Conservation (phyloP, 208 protist genomes). For the Phytomonas sp. region DNA sequence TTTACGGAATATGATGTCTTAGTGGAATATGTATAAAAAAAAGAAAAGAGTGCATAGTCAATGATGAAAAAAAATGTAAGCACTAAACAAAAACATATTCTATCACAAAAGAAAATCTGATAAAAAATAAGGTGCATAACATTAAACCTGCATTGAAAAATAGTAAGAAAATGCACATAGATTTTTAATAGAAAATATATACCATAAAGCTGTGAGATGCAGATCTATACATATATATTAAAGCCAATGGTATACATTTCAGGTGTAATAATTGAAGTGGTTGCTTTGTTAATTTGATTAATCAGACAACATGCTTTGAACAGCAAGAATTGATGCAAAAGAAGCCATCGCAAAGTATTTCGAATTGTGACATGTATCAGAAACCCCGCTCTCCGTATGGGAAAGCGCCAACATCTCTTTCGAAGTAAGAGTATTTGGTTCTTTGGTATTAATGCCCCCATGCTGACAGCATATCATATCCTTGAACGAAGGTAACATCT, state of each 20-base stretch:
- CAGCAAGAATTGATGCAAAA: background rate
- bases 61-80: conserved; percentile 4
- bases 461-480: background rate
- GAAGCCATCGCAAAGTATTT: background rate
- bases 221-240: background rate
- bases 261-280: background rate
- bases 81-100: background rate
- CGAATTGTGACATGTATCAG: background rate
- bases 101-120: background rate
- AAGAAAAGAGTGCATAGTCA: background rate
- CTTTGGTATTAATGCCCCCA: background rate
- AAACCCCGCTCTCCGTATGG: background rate
- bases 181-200: background rate
- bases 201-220: background rate
- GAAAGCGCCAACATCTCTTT: background rate
- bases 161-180: background rate
- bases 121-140: background rate
- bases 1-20: background rate
- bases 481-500: background rate
- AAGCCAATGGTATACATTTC: background rate
- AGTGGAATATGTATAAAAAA: conserved; percentile 2
- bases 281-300: background rate
- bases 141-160: background rate
- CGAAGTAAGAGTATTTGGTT: background rate
- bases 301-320: background rate